These are phyloP conservation scores for Phialemonium atrogriseum DNA, from an alignment of 2,329 filamentous ascomycete species.

Conservation along the genomic window DNA sequence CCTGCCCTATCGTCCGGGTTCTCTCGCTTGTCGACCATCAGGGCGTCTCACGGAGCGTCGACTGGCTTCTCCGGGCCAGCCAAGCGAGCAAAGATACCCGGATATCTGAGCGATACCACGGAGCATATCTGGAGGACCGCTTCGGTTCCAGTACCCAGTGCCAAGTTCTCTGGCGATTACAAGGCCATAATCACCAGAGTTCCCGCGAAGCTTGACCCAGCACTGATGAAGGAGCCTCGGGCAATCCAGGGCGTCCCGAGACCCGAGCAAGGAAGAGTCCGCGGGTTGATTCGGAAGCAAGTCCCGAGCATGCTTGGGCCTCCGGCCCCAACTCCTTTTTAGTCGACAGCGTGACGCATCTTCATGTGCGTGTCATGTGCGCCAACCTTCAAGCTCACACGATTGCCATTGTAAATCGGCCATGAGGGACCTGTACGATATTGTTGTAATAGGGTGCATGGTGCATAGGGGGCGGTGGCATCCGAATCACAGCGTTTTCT, in stretches of 20 bases:
- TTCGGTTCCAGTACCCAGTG: conserved; percentile 50
- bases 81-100: conserved; percentile 33
- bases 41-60: conserved; percentile 44
- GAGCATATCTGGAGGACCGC: conserved; percentile 75
- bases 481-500: too few relatives aligned
- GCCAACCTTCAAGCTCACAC: too few relatives aligned
- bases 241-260: conserved; percentile 81
- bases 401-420: too few relatives aligned
- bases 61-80: conserved; percentile 27
- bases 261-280: conserved; percentile 41
- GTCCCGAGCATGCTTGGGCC: conserved; percentile 30
- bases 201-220: conserved; percentile 75
- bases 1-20: conserved; percentile 57
- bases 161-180: conserved; percentile 57
- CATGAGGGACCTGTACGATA: too few relatives aligned
- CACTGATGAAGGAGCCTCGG: conserved; percentile 85
- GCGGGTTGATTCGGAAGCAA: conserved; percentile 47
- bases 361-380: too few relatives aligned
- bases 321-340: conserved; percentile 11
- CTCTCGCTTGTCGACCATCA: conserved; percentile 51
- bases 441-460: too few relatives aligned
- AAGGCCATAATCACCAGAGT: conserved; percentile 53
- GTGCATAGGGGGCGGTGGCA: too few relatives aligned
- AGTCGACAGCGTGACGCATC: too few relatives aligned
- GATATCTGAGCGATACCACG: conserved; percentile 62